phyloP scores from a whole-genome alignment of 805 yeast species.

The Monosporozyma servazzii region DNA sequence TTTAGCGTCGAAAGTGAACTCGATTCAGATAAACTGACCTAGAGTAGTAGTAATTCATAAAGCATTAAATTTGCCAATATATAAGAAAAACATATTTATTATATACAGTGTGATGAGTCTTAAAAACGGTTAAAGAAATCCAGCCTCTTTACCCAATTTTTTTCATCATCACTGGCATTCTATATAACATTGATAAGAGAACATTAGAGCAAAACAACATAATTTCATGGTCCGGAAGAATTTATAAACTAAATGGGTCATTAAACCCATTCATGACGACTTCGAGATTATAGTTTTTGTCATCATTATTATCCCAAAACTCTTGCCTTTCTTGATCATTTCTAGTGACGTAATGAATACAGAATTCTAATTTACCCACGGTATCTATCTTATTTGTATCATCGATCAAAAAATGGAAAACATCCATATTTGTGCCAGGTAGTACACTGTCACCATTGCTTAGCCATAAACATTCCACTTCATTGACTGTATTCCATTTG shows the following conservation, averaged over 20 bases:
- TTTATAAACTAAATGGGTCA: conserved; percentile 14
- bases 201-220: background rate
- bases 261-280: conserved; percentile 19
- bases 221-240: no score
- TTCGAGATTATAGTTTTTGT: conserved; percentile 21
- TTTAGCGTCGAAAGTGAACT: no score
- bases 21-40: no score
- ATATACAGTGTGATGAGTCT: background rate
- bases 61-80: background rate
- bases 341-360: conserved; percentile 24
- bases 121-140: no score
- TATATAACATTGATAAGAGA: background rate
- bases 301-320: conserved; percentile 28
- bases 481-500: conserved; percentile 57
- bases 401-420: conserved; percentile 26
- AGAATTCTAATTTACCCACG: conserved; percentile 20
- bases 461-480: conserved; percentile 25
- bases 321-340: conserved; percentile 16
- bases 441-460: conserved; percentile 23
- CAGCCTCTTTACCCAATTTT: no score
- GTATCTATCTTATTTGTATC: conserved; percentile 8
- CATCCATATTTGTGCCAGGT: conserved; percentile 27
- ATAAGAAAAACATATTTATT: background rate
- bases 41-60: background rate
- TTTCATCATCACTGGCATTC: background rate